Base-by-base conservation (phyloP, 108 stramenopile species). In the Phaeodactylum tricornutum region DNA sequence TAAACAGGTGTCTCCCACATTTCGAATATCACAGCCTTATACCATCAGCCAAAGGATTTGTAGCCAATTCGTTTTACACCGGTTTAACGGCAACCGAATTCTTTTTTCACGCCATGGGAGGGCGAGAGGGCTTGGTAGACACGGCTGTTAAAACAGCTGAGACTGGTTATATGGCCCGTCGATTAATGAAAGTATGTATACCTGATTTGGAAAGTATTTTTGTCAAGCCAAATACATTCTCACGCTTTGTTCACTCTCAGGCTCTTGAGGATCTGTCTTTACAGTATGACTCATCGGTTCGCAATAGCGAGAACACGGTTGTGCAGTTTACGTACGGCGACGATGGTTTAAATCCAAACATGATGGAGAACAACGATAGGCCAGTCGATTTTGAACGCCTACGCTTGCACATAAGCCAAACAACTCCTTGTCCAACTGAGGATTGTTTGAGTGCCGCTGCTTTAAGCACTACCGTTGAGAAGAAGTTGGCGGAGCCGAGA, bases 121-220 rank as follows among this genome's bases (percentile, higher is more conserved):
- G 98, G 4, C 78, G 98, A 22, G 92, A 98, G 70, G 98, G 98
- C 33, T 62, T 99, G 50, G 98, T 99, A 19, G 98, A 99, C 67
- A 99, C 98, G 3, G 98, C 98, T 5, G 98, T 99, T 1, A 99
- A 99, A 67, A 99, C 98, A 5, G 98, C 98, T 14, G 95, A 97
- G 64, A 99, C 98, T 12, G 98, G 98, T 2, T 98, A 98, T 74
- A 99, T 99, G 98, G 96, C 96, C 14, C 82, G 98, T 24, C 79
- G 96, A 37, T 71, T 99, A 23, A 97, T 99, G 94, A 99, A 99
- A 74, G 87, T 64, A 36, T 4, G 60, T 47, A 3, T n/a, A 14
- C 1, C n/a, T n/a, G n/a, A n/a, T n/a, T n/a, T n/a, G n/a, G n/a
- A 3, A 49, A 31, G 23, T 27, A 29, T 53, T 41, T 29, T 59